phyloP scores from a whole-genome alignment of 169 alveolate species.

The Nephromyces sp. region DNA sequence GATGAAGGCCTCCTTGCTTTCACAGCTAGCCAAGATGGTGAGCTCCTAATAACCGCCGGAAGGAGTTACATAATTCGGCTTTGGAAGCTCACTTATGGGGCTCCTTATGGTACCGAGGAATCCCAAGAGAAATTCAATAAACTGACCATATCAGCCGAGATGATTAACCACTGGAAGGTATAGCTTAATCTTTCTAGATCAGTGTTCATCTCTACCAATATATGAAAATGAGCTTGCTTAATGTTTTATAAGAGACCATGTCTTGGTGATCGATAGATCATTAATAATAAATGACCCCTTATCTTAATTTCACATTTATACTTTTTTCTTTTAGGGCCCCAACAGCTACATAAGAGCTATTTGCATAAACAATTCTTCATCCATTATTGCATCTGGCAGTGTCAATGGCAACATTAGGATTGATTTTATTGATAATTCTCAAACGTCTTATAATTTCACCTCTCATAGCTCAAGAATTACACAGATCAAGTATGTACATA shows the following conservation, averaged over 20 bases:
- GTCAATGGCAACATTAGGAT: not conserved
- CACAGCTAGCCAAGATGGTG: not conserved
- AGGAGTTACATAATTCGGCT: not conserved
- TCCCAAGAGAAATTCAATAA: too few relatives aligned
- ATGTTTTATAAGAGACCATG: too few relatives aligned
- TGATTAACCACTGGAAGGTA: too few relatives aligned
- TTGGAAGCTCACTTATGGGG: not conserved
- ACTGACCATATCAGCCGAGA: too few relatives aligned
- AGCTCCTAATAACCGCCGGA: not conserved
- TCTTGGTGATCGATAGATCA: too few relatives aligned
- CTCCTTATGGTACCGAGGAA: not conserved
- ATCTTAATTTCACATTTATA: too few relatives aligned
- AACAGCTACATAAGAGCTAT: not conserved
- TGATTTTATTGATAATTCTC: not conserved
- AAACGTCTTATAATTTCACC: not conserved
- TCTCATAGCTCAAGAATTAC: not conserved
- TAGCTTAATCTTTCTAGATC: too few relatives aligned
- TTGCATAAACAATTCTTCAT: not conserved
- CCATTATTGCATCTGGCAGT: not conserved
- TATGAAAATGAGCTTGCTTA: too few relatives aligned
- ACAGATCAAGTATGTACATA: not conserved
- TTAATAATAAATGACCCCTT: too few relatives aligned
- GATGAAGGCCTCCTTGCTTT: not conserved
- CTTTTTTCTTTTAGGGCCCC: not conserved
- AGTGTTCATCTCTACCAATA: too few relatives aligned